Evolutionary conservation across 805 yeast species (phyloP).

Genomic region (Wickerhamiella australiensis): DNA sequence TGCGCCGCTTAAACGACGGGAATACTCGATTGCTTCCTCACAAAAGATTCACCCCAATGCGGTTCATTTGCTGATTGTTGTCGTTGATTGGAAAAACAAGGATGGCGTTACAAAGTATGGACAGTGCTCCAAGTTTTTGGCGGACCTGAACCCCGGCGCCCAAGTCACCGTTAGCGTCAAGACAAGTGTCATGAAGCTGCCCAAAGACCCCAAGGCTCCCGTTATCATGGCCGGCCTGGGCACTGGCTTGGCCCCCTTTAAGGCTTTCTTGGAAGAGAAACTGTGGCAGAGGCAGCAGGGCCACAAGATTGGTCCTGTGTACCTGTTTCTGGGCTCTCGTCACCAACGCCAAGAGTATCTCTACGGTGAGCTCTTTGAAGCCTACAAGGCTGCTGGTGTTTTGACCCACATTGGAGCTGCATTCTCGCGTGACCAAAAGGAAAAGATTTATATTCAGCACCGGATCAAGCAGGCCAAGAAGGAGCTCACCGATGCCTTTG

Average conservation of each 20-base stretch:
- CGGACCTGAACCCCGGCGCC: conserved; percentile 65
- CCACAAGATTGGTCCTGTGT: conserved; percentile 74
- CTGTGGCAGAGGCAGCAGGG: conserved; percentile 89
- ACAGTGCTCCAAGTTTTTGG: conserved; percentile 83
- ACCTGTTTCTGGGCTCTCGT: conserved; percentile 83
- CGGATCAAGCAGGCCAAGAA: conserved; percentile 66
- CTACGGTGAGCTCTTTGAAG: conserved; percentile 96
- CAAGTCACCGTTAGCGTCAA: conserved; percentile 89
- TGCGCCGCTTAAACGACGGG: conserved; percentile 89
- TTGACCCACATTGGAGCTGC: conserved; percentile 96
- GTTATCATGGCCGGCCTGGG: conserved; percentile 95
- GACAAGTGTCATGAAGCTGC: conserved; percentile 94
- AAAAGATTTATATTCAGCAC: conserved; percentile 91
- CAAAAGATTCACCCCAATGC: conserved; percentile 86
- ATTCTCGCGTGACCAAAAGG: conserved; percentile 91
- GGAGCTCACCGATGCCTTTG: conserved; percentile 68
- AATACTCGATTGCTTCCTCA: conserved; percentile 93
- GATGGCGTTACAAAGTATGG: conserved; percentile 81
- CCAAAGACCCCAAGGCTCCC: conserved; percentile 76
- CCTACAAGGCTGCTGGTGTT: conserved; percentile 81
- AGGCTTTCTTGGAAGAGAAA: conserved; percentile 93
- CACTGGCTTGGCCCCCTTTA: conserved; percentile 96
- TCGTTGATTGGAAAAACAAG: conserved; percentile 88
- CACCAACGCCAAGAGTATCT: conserved; percentile 90
- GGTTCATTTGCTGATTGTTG: conserved; percentile 83